Evolutionary conservation across 176 grass and related monocot genomes (phyloP), one percentile per base, ranked within the genome.

Genomic region (Zoysia japonica): DNA sequence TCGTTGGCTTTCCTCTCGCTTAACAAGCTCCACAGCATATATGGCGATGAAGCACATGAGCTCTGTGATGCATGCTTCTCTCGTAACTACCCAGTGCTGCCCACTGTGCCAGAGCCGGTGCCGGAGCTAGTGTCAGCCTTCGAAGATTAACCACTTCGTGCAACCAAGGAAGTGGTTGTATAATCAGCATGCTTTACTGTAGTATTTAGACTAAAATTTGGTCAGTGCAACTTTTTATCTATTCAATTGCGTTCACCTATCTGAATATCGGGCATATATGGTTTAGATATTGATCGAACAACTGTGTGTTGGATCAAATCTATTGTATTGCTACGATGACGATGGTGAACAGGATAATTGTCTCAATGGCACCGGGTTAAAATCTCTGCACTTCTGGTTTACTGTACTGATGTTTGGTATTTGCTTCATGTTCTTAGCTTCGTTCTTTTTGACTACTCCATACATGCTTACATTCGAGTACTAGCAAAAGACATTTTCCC

Each of bases 11-110:
- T 90, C 75, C 92, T 97, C 48, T 90, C 91, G 1, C 84, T 97
- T 2, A 78, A 77, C 20, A 97, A 89, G 80, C 84, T 97, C 35
- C 80, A 71, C 73, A 80, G 77, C 51, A 83, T 93, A 69, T 89
- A 90, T 43, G 87, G 83, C 7, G 83, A 88, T 0, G 91, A 92
- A 62, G 83, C 91, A 10, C 49, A 84, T 46, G 85, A 80, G 61
- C 78, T 88, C 65, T 99, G 96, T 36, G 96, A 99, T 36, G 90
- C 90, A 0, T 99, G 96, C 83, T 99, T 97, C 70, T 90, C 94
- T 0, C 78, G 80, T 12, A 83, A 92, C 35, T 97, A 94, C 45
- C 94, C 94, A 0, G 77, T 92, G 57, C 79, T 86, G 12, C 91
- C 89, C 0, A 77, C 43, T 12, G 74, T 74, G 39, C 88, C 84